Conservation (phyloP, 2,329 filamentous ascomycete species). For the Aspergillus sp. region DNA sequence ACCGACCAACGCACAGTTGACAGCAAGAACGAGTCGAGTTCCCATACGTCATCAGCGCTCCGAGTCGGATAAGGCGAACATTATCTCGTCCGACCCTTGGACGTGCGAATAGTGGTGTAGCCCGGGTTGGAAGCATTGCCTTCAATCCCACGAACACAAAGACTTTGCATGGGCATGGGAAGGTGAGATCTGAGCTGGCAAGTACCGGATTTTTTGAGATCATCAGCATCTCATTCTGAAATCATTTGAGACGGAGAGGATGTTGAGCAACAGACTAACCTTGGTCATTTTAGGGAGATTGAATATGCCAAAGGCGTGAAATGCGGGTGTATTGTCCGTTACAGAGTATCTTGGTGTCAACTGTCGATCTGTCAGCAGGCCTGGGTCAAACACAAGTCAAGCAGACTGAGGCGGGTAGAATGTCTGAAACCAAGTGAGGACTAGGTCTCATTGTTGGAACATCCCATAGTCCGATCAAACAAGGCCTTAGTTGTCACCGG, state of each 20-base stretch:
- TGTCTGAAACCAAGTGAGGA: neutral
- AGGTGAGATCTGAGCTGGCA: neutral
- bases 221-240: neutral
- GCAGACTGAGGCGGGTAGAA: neutral
- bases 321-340: neutral
- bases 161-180: neutral
- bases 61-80: neutral
- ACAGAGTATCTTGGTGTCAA: neutral
- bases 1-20: conserved; percentile 1
- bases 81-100: neutral
- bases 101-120: neutral
- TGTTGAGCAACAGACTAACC: neutral
- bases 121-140: neutral
- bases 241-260: neutral
- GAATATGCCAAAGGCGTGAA: neutral
- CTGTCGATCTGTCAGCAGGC: neutral
- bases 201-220: neutral
- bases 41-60: neutral
- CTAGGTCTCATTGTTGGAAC: neutral
- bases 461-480: neutral
- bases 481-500: neutral
- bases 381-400: neutral
- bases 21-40: conserved; percentile 1
- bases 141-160: neutral
- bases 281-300: neutral